Conservation (phyloP, 257 asterid genomes). For the Galeopsis tetrahit region DNA sequence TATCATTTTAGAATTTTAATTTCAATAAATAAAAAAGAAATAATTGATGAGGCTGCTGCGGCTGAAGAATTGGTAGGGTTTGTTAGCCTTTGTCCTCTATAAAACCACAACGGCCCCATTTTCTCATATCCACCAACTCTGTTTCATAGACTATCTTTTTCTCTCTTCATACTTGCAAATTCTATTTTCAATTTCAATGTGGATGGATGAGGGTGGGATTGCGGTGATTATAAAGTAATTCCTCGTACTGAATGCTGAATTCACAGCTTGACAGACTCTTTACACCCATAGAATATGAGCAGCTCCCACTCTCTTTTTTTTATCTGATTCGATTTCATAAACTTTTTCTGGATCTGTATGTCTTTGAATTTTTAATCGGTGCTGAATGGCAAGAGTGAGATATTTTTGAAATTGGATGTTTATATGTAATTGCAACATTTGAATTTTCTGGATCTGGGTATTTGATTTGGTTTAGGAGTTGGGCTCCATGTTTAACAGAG, state of each 20-base stretch:
- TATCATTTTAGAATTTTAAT: too few species aligned
- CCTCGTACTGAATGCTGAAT: slow-evolving; percentile 69
- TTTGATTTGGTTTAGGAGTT: slow-evolving; percentile 25
- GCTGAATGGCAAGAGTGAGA: too few species aligned
- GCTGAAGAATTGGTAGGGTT: slow-evolving; percentile 25
- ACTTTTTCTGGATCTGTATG: too few species aligned
- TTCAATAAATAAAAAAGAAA: neutral
- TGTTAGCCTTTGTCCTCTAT: neutral
- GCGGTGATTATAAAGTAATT: slow-evolving; percentile 75
- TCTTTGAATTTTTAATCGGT: too few species aligned
- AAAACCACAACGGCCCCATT: neutral
- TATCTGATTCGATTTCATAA: neutral
- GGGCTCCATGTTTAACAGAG: slow-evolving; percentile 17
- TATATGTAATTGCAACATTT: too few species aligned
- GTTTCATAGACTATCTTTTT: neutral
- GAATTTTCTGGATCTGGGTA: too few species aligned
- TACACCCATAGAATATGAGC: slow-evolving; percentile 94
- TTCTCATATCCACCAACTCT: neutral
- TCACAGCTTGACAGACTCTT: slow-evolving; percentile 68
- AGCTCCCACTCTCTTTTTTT: slow-evolving; percentile 42
- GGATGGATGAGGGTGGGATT: slow-evolving; percentile 27
- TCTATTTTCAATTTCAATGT: neutral
- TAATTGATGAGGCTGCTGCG: neutral
- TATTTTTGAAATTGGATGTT: too few species aligned
- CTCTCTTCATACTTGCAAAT: neutral